Base-by-base conservation (phyloP, 331 rosid species). In the Telfairia occidentalis region DNA sequence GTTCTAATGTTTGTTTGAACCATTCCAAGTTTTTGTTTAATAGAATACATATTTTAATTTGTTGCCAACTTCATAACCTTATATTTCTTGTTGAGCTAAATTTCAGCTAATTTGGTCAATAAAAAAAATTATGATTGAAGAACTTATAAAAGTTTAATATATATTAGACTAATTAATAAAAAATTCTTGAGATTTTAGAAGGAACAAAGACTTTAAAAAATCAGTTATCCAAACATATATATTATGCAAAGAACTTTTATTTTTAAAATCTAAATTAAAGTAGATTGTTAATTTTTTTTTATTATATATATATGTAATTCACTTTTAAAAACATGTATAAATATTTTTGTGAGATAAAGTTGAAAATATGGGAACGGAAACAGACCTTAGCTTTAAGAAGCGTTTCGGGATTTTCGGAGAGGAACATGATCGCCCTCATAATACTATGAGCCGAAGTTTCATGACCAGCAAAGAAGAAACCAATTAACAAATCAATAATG, bases 381-480 rank as follows among this genome's bases (percentile, higher is more conserved):
- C 16, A 9, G 57, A 92, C 95, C 96, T 88, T 90, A 18, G 96
- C 95, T 28, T 10, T 88, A 0, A 69, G 77, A 64, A 78, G 74
- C 70, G 45, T 77, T 52, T 82, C 78, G 18, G 96, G 91, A 60
- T 88, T 58, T 26, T 87, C 71, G 0, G 65, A 69, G 72, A 92
- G 87, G 78, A 82, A 77, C 67, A 90, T 78, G 61, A 85, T 63
- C 15, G 95, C 80, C 86, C 97, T 88, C 87, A 92, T 54, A 5
- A 83, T 83, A 34, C 84, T 87, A 77, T 88, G 92, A 38, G 94
- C 94, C 2, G 97, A 84, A 74, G 96, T 86, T 87, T 92, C 96
- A 46, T 92, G 90, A n/a, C 97, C 97, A 10, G 97, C 97, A 66
- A 88, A 76, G 75, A 88, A 86, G 83, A 88, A 92, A 21, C 89